Evolutionary conservation across 768 basidiomycete genomes (phyloP).

Genomic region (Mycena metata): DNA sequence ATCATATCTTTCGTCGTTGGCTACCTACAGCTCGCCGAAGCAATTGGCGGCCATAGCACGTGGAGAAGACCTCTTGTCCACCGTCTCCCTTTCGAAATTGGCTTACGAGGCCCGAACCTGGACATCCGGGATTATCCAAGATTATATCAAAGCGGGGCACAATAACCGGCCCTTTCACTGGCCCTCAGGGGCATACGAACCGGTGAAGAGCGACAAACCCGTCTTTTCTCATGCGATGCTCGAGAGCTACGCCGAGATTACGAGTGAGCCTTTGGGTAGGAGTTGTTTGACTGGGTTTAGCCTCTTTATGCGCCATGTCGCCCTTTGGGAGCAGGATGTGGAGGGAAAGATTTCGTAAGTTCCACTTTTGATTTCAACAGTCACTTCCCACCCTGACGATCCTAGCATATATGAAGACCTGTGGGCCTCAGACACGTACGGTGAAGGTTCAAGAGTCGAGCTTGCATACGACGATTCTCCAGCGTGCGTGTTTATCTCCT

Average conservation of each 20-base stretch:
- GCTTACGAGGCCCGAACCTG: slow-evolving; percentile 8
- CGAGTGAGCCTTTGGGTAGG: slow-evolving; percentile 12
- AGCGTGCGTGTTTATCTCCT: slow-evolving; percentile 17
- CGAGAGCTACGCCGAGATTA: background rate
- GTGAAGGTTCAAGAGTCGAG: slow-evolving; percentile 10
- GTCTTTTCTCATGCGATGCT: slow-evolving; percentile 34
- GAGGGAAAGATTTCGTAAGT: slow-evolving; percentile 13
- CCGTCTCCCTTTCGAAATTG: background rate
- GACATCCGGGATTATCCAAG: slow-evolving; percentile 24
- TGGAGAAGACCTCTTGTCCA: background rate
- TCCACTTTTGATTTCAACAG: background rate
- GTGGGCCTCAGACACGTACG: slow-evolving; percentile 21
- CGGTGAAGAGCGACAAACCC: slow-evolving; percentile 12
- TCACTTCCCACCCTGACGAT: background rate
- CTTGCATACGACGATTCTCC: slow-evolving; percentile 38
- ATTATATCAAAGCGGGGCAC: slow-evolving; percentile 28
- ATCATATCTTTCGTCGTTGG: slow-evolving; percentile 29
- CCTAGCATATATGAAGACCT: slow-evolving; percentile 12
- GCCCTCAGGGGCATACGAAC: slow-evolving; percentile 8
- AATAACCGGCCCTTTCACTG: slow-evolving; percentile 25
- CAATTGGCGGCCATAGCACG: slow-evolving; percentile 11
- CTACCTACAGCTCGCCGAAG: slow-evolving; percentile 8
- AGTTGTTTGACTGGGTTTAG: slow-evolving; percentile 30
- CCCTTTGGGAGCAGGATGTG: slow-evolving; percentile 31
- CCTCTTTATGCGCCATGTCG: slow-evolving; percentile 39